Evolutionary conservation across 257 asterid species (phyloP), one percentile per base, ranked within the genome.

Genomic region (Vinca minor): DNA sequence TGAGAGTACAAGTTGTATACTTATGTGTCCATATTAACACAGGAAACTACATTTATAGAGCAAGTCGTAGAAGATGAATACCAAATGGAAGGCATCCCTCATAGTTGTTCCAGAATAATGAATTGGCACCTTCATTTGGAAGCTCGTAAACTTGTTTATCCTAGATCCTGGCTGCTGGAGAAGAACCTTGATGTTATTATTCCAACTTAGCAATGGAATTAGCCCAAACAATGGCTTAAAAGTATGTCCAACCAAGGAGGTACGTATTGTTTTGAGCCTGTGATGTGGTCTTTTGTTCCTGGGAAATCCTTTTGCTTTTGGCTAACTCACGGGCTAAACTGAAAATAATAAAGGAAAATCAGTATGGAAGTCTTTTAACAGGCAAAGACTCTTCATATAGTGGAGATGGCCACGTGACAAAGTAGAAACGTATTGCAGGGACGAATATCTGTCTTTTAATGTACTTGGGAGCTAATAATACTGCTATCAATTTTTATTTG

Each of bases 31-130:
- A 20, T 60, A 0, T 38, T 63, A 50, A 46, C 41, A 21, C 87
- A 92, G 98, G 97, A 83, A 79, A 93, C 96, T 25, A 85, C 90
- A 62, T 89, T 93, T 78, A 89, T 93, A 61, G 95, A 85, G 66
- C 97, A 89, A 71, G 71, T 89, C 45, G 95, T 93, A 66, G 96
- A 89, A 82, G 99, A 93, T 21, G 97, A 93, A 83, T 80, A 78
- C 66, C 94, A 93, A 73, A 93, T 93, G 96, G 99, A 93, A 84
- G 96, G 92, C 58, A 69, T 87, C 66, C 86, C 96, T 59, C 31
- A 42, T 48, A 80, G 92, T 50, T 59, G 68, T 71, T 59, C 66
- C 5, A 59, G 36, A 63, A 28, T 66, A 39, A 17, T 72, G 64
- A 53, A 66, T 35, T 60, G 65, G 72, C 64, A 91, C 78, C 94